Conservation (phyloP, 129 eudicot genomes). For the Arctium minus region DNA sequence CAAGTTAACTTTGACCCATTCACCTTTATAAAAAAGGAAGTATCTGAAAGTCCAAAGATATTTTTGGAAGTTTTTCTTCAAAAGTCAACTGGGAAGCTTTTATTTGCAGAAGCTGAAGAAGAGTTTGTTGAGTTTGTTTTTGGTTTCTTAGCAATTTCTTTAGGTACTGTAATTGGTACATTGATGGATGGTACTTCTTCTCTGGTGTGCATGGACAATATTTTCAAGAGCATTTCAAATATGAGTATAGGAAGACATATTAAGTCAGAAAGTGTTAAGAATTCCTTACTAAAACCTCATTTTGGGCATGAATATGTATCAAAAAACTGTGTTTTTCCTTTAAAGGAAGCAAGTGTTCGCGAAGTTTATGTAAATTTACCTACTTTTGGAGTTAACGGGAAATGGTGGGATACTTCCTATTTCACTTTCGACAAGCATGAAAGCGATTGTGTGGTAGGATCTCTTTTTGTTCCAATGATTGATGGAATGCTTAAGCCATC, state of each 20-base stretch:
- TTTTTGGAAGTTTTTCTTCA: background rate
- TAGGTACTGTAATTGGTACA: constrained; percentile 9
- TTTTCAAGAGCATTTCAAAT: constrained; percentile 13
- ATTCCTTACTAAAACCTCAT: too few species aligned
- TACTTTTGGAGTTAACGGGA: too few species aligned
- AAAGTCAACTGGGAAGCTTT: constrained; percentile 11
- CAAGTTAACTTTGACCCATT: background rate
- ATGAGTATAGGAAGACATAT: background rate
- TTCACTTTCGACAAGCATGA: too few species aligned
- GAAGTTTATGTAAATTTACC: too few species aligned
- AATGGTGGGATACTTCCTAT: too few species aligned
- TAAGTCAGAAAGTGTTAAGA: too few species aligned
- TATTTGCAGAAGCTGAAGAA: constrained; percentile 22
- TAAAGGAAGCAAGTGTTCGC: too few species aligned
- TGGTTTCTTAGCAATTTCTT: constrained; percentile 13
- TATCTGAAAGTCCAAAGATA: background rate
- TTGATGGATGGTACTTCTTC: background rate
- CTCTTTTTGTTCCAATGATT: background rate
- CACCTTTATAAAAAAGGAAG: too few species aligned
- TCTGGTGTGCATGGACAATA: background rate
- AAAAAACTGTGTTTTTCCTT: too few species aligned
- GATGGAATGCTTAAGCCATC: background rate
- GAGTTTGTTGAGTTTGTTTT: constrained; percentile 31
- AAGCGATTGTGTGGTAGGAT: too few species aligned
- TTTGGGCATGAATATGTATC: too few species aligned